phyloP scores from a whole-genome alignment of 2,329 filamentous ascomycete genomes.

The Cytospora paraplurivora region DNA sequence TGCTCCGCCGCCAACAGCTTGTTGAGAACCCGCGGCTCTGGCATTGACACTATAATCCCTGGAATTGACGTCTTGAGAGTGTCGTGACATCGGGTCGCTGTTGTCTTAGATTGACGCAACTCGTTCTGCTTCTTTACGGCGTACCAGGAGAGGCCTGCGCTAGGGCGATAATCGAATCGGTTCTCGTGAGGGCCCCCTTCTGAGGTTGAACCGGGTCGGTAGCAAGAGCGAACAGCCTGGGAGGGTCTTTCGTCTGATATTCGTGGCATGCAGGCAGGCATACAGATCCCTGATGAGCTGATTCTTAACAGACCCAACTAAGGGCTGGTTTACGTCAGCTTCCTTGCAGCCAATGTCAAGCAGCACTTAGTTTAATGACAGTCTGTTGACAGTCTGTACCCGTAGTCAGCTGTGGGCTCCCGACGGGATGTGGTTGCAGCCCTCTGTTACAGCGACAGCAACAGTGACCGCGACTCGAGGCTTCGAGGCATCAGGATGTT shows the following conservation, averaged over 20 bases:
- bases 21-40: constrained; percentile 15
- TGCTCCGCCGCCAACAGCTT: constrained; percentile 13
- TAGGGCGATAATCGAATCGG: background rate
- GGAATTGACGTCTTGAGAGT: constrained; percentile 9
- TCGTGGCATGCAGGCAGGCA: constrained; percentile 5
- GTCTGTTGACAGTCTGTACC: constrained; percentile 3
- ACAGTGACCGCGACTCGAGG: constrained; percentile 4
- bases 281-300: constrained; percentile 11
- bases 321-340: background rate
- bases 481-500: constrained; percentile 16
- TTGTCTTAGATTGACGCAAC: constrained; percentile 19
- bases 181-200: constrained; percentile 13
- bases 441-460: background rate
- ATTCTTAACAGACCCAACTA: constrained; percentile 7
- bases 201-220: background rate
- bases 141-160: background rate
- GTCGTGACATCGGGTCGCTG: constrained; percentile 12
- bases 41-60: constrained; percentile 9
- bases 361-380: background rate
- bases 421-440: constrained; percentile 12
- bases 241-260: constrained; percentile 16
- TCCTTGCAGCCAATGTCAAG: constrained; percentile 2
- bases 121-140: constrained; percentile 5
- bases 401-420: background rate
- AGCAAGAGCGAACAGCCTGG: background rate